Evolutionary conservation across 805 yeast species (phyloP), one percentile per base, ranked within the genome.

Genomic region (Metschnikowia cubensis): DNA sequence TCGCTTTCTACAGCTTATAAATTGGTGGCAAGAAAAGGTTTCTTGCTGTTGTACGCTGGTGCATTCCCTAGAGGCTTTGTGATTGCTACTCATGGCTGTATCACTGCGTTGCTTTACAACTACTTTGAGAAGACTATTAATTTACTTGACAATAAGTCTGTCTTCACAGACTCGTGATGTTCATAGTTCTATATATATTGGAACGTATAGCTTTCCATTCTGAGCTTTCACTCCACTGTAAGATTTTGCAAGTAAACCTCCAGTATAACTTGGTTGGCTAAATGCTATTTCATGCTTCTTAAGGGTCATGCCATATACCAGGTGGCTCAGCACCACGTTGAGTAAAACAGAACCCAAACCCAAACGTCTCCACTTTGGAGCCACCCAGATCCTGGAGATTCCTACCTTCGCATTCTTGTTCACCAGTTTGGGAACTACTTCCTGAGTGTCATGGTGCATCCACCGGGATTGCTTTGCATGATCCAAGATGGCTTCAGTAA

Each of bases 211-310:
- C 54, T 73, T 77, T 0, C 85, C 85, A 25, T 76, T 67, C 50
- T 74, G 76, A 59, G 84, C 89, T 25, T 50, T 63, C 0, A 76
- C 79, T 0, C 85, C 82, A 59, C 81, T 83, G 59, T 80, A 84
- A 31, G 60, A 66, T 33, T 62, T 63, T 0, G 90, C 89, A 32
- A 85, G 69, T 50, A 75, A 72, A 1, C 82, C 81, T 0, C 92
- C 92, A 50, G 76, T 73, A 45, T 73, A 78, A 50, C 87, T 81
- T 0, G 91, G 90, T 61, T 85, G 92, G 40, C 88, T 82, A 80
- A 88, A 85, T 0, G 83, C 87, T 17, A 85, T 62, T 51, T 80
- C 75, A 14, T 53, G 55, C 49, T 65, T 75, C 2, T 66, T 64
- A 13, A 84, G 55, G 0, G 21, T 45, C 49, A 76, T 59, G 0